Percentiles rank a stretch among this genome's conserved stretches.
Evolutionary conservation across 1,284 basidiomycete species (phyloP).

Genomic region (Exsudoporus floridanus): DNA sequence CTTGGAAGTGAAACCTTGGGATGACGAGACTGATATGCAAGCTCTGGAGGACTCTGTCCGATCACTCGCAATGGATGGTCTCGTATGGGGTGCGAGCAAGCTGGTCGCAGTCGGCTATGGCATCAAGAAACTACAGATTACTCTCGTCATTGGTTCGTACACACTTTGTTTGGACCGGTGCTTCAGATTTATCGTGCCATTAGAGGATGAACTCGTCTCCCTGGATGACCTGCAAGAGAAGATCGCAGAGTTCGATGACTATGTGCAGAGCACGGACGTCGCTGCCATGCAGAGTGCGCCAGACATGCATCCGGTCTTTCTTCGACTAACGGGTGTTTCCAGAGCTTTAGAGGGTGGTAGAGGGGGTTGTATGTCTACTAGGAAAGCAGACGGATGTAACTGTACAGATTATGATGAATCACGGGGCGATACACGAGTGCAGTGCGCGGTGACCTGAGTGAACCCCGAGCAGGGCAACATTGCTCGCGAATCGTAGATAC

Average conservation of each 20-base stretch:
- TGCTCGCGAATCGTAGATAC: conserved; percentile 7
- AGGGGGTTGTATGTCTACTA: conserved; percentile 7
- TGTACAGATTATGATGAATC: not conserved
- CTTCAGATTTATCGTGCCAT: conserved; percentile 1
- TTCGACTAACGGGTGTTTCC: conserved; percentile 8
- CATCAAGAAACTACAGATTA: conserved; percentile 92
- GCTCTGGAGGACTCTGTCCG: conserved; percentile 84
- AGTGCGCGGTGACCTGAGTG: conserved; percentile 24
- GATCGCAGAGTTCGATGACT: conserved; percentile 87
- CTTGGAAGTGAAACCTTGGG: conserved; percentile 98
- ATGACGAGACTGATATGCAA: conserved; percentile 97
- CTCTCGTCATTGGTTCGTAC: conserved; percentile 84
- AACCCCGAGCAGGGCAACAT: conserved; percentile 15
- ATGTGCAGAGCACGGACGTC: conserved; percentile 92
- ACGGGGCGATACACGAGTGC: not conserved
- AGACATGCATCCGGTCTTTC: not conserved
- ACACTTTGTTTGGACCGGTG: not conserved
- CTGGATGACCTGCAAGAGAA: conserved; percentile 93
- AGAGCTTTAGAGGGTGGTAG: conserved; percentile 24
- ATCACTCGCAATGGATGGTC: conserved; percentile 86
- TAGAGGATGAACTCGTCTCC: conserved; percentile 94
- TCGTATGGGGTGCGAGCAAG: conserved; percentile 93
- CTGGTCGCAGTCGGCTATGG: conserved; percentile 94
- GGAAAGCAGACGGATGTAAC: conserved; percentile 14
- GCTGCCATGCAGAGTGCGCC: conserved; percentile 85